Evolutionary conservation across 2,329 filamentous ascomycete genomes (phyloP).

Genomic region (Colletotrichum sp.): DNA sequence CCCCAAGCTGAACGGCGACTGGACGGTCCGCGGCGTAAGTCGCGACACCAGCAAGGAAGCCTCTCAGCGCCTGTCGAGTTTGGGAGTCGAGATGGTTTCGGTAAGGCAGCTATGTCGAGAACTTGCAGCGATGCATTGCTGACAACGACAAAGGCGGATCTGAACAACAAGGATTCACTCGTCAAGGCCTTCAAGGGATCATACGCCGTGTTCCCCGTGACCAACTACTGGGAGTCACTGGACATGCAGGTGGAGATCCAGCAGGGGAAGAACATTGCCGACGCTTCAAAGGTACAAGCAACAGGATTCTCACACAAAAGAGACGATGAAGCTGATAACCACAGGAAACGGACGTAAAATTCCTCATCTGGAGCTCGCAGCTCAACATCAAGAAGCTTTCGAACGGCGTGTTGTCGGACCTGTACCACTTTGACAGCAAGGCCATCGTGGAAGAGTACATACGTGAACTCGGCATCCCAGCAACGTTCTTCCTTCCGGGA

Average conservation of each 20-base stretch:
- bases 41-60: constrained; percentile 49
- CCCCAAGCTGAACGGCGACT: constrained; percentile 47
- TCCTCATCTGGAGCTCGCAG: constrained; percentile 50
- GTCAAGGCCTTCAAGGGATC: constrained; percentile 48
- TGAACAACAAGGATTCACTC: constrained; percentile 50
- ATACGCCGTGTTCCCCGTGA: constrained; percentile 55
- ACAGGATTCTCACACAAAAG: fast-evolving
- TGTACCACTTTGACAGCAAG: constrained; percentile 63
- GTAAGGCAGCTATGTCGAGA: constrained; percentile 28
- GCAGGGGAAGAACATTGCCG: constrained; percentile 53
- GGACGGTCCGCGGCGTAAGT: constrained; percentile 61
- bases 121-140: not conserved
- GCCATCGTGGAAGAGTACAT: constrained; percentile 61
- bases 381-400: constrained; percentile 42
- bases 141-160: constrained; percentile 43
- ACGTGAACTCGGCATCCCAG: constrained; percentile 46
- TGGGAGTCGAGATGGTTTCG: constrained; percentile 55
- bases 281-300: constrained; percentile 28
- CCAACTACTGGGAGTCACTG: constrained; percentile 54
- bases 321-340: constrained; percentile 10
- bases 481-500: constrained; percentile 56
- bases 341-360: constrained; percentile 45
- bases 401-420: constrained; percentile 42
- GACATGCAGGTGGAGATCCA: constrained; percentile 42
- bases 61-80: constrained; percentile 45